Evolutionary conservation across 768 basidiomycete species (phyloP).

Genomic region (Boletus tomentosulus): DNA sequence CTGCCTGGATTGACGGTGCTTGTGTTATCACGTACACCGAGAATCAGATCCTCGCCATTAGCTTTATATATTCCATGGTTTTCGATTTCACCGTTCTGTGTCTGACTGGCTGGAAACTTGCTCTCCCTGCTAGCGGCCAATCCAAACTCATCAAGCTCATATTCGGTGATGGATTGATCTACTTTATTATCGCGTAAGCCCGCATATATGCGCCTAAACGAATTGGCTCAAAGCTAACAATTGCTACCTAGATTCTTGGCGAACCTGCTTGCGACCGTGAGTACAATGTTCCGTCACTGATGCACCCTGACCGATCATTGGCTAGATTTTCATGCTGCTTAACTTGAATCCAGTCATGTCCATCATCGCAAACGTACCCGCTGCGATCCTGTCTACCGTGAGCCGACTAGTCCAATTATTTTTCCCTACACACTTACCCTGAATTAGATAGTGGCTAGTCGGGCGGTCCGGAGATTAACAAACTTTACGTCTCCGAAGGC

Average conservation of each 20-base stretch:
- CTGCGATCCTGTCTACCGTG: slow-evolving; percentile 66
- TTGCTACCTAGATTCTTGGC: slow-evolving; percentile 51
- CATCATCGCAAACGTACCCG: slow-evolving; percentile 69
- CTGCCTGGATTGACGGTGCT: slow-evolving; percentile 46
- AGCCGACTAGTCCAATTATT: slow-evolving; percentile 5
- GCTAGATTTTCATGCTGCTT: slow-evolving; percentile 56
- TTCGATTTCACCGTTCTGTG: slow-evolving; percentile 63
- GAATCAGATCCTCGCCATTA: slow-evolving; percentile 55
- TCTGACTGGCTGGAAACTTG: slow-evolving; percentile 60
- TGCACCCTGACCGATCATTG: background rate
- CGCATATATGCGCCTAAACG: slow-evolving; percentile 6
- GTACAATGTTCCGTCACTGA: background rate
- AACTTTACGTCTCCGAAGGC: slow-evolving; percentile 49
- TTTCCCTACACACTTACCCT: background rate
- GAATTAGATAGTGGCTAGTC: slow-evolving; percentile 58
- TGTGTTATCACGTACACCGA: slow-evolving; percentile 60
- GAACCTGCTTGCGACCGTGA: slow-evolving; percentile 54
- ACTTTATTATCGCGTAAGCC: slow-evolving; percentile 66
- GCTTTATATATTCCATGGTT: slow-evolving; percentile 71
- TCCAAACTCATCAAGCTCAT: slow-evolving; percentile 58
- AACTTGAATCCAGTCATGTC: slow-evolving; percentile 71
- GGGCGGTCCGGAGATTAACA: slow-evolving; percentile 60
- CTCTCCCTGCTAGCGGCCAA: slow-evolving; percentile 44
- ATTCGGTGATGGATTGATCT: slow-evolving; percentile 70
- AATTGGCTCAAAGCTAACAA: background rate